phyloP scores from a whole-genome alignment of 164 flowering plant genomes.

The Stephania cephalantha region DNA sequence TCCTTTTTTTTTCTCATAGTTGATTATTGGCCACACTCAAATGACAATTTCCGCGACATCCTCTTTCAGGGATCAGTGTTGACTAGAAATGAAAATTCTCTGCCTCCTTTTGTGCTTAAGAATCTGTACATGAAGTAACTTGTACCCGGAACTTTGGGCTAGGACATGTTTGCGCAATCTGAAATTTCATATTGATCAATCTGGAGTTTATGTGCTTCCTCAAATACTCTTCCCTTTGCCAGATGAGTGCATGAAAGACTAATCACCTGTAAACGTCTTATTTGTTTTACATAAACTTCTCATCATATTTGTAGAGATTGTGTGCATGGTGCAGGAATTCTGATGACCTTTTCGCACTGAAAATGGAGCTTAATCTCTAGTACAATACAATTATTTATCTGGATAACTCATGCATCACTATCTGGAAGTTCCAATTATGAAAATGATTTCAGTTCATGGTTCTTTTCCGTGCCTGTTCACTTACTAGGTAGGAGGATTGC shows the following conservation, averaged over 20 bases:
- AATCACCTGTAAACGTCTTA: conserved; percentile 1
- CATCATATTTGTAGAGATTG: conserved; percentile 14
- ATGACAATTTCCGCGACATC: conserved; percentile 16
- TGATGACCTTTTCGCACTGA: background rate
- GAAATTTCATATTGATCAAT: conserved; percentile 17
- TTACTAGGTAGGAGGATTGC: conserved; percentile 3
- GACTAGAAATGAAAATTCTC: conserved; percentile 21
- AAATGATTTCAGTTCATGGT: background rate
- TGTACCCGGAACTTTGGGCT: conserved; percentile 14
- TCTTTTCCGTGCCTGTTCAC: background rate
- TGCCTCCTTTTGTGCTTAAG: conserved; percentile 22
- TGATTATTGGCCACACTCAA: background rate
- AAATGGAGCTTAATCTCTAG: conserved; percentile 7
- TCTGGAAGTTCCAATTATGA: conserved; percentile 3
- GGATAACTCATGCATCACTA: conserved; percentile 1
- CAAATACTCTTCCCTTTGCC: conserved; percentile 10
- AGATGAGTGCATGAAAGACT: conserved; percentile 13
- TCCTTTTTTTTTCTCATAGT: background rate
- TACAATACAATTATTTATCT: background rate
- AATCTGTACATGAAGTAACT: conserved; percentile 17
- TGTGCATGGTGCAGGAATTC: conserved; percentile 12
- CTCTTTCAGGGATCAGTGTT: conserved; percentile 25
- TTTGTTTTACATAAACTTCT: background rate
- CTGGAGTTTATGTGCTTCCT: conserved; percentile 12
- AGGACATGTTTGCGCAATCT: conserved; percentile 15